phyloP scores from a whole-genome alignment of 371 early-diverging fungal genomes.

The Mucor mucedo region DNA sequence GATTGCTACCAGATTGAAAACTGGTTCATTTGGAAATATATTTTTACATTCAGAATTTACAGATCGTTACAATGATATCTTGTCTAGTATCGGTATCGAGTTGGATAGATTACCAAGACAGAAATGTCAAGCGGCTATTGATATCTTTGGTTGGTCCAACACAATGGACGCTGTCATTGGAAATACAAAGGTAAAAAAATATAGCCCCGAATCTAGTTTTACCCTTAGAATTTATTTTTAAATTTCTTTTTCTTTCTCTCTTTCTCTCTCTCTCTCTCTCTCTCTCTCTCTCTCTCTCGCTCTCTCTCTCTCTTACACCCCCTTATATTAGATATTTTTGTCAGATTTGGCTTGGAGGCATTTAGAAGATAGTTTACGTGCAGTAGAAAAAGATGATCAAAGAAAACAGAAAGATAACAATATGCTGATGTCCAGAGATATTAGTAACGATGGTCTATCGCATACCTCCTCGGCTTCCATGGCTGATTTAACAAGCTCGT shows the following conservation, averaged over 20 bases:
- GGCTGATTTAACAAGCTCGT: constrained; percentile 24
- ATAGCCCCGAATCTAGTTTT: not conserved
- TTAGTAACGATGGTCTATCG: constrained; percentile 26
- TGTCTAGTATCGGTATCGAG: constrained; percentile 22
- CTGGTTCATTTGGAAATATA: constrained; percentile 57
- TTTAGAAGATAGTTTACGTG: constrained; percentile 63
- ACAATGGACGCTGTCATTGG: constrained; percentile 74
- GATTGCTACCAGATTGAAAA: constrained; percentile 36
- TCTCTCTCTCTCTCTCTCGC: not conserved
- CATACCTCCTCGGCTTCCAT: constrained; percentile 41
- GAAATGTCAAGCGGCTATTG: constrained; percentile 37
- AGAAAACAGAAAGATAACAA: constrained; percentile 30
- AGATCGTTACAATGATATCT: constrained; percentile 59
- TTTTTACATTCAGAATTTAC: constrained; percentile 50
- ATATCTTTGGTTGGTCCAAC: constrained; percentile 69
- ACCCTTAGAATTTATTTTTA: not conserved
- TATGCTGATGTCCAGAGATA: constrained; percentile 8
- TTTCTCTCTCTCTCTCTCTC: not conserved
- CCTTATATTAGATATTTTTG: constrained; percentile 61
- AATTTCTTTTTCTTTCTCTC: not conserved
- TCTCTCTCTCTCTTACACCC: no score
- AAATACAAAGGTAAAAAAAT: constrained; percentile 48
- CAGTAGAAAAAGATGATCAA: constrained; percentile 41
- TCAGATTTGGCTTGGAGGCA: constrained; percentile 70
- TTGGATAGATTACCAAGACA: constrained; percentile 1